Evolutionary conservation across 2,329 filamentous ascomycete genomes (phyloP).

Genomic region (Juglanconis sp.): DNA sequence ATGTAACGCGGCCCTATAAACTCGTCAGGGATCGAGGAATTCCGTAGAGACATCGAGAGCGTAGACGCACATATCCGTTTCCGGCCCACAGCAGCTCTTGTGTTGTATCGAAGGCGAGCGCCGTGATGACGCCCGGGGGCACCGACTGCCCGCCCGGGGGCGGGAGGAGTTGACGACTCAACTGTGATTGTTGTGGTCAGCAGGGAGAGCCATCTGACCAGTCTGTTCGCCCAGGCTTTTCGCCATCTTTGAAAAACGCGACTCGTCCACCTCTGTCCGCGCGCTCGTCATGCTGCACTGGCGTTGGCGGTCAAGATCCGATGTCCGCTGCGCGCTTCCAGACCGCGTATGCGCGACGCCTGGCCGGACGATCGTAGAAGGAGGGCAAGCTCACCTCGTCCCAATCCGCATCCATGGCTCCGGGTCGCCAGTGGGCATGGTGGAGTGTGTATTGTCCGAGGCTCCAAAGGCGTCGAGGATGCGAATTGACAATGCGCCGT

Average conservation of each 20-base stretch:
- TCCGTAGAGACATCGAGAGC: background rate
- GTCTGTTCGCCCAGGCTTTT: background rate
- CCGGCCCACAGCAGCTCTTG: slow-evolving; percentile 93
- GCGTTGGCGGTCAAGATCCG: background rate
- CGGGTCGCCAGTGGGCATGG: slow-evolving; percentile 20
- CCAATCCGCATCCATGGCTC: slow-evolving; percentile 63
- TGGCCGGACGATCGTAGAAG: background rate
- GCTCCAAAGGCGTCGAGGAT: background rate
- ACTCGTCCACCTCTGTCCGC: too few species aligned
- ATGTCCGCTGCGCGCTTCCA: background rate
- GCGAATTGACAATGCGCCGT: background rate
- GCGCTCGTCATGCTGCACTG: background rate
- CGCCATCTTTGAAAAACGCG: background rate
- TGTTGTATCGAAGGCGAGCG: slow-evolving; percentile 82
- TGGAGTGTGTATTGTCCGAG: background rate
- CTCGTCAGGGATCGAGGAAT: background rate
- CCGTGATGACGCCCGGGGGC: slow-evolving; percentile 64
- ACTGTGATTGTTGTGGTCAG: slow-evolving; percentile 42
- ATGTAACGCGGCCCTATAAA: slow-evolving; percentile 75
- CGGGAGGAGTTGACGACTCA: slow-evolving; percentile 78
- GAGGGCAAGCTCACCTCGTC: slow-evolving; percentile 52
- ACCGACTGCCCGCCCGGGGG: slow-evolving; percentile 63
- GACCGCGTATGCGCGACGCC: background rate
- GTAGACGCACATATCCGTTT: slow-evolving; percentile 72
- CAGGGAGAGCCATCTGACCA: background rate